Percentiles rank a stretch among this genome's conserved stretches.
Conservation (phyloP, 176 grass and related monocot genomes). For the Cenchrus purpureus region DNA sequence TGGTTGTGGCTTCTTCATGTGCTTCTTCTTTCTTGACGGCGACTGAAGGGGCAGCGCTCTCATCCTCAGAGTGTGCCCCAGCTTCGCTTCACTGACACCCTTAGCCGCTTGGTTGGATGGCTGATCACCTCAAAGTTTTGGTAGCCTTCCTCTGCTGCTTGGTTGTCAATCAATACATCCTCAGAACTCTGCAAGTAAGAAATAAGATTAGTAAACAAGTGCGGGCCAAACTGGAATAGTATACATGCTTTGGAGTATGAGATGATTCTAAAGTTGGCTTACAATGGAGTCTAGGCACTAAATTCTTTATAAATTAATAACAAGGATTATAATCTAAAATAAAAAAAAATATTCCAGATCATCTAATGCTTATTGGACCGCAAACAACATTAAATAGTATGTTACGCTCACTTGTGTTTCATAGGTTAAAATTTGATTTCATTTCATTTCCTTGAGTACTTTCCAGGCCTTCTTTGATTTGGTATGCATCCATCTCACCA, state of each 20-base stretch:
- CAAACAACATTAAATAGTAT: background rate
- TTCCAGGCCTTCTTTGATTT: background rate
- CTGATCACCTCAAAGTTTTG: constrained; percentile 70
- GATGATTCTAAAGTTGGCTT: background rate
- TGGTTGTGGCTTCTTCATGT: constrained; percentile 45
- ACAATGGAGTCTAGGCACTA: background rate
- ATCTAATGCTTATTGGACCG: background rate
- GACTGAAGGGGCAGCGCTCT: constrained; percentile 47
- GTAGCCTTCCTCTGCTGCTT: constrained; percentile 72
- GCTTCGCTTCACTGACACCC: constrained; percentile 54
- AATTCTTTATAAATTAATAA: background rate
- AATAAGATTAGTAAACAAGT: constrained; percentile 27
- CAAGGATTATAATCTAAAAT: background rate
- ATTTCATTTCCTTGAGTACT: constrained; percentile 20
- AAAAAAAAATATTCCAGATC: background rate
- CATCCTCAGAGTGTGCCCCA: constrained; percentile 56
- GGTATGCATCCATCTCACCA: constrained; percentile 3
- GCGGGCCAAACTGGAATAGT: background rate
- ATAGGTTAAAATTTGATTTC: constrained; percentile 1
- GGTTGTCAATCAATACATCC: constrained; percentile 91
- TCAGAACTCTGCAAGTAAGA: constrained; percentile 62
- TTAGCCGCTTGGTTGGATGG: constrained; percentile 50
- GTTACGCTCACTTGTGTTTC: background rate
- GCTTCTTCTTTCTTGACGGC: constrained; percentile 50
- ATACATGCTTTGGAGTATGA: background rate